Evolutionary conservation across 345 rosid species (phyloP), one percentile per base, ranked within the genome.

Genomic region (Combretum micranthum): DNA sequence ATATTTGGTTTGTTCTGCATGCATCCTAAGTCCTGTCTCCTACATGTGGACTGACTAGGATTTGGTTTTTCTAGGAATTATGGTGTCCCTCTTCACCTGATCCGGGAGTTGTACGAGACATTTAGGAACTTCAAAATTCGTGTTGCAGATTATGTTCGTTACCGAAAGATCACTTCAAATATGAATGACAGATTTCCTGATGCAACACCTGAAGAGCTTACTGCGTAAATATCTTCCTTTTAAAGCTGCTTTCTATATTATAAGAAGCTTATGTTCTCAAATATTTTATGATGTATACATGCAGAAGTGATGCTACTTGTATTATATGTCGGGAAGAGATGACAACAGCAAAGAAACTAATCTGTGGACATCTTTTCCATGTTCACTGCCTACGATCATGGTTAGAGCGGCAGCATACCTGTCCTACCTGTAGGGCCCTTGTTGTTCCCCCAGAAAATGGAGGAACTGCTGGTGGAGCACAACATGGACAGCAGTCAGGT

Each of bases 251-350:
- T 32, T 32, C 39, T 32, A 32, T 32, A 32, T 32, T 32, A 32
- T 11, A 2, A 11, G 39, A 6, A 25, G 42, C 43, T 56, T 44
- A 42, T 45, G 26, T 21, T 55, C 20, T n/a, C 45, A 52, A 52
- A 62, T 26, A 22, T 22, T 45, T 50, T 67, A 16, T 57, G 12
- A 20, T 77, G 72, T 65, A 42, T 68, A n/a, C n/a, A 20, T 76
- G 73, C 87, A 92, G 97, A 81, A 83, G 78, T 65, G 98, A 92
- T 44, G 89, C 84, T 46, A 92, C 98, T 25, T 92, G 98, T 70
- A 92, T 92, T 65, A 86, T 92, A 48, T 88, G 98, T 62, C 98
- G 96, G 56, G 98, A 92, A 74, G 98, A 92, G 88, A 92, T 88
- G 98, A 88, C 83, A 32, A 68, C 83, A 21, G 98, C 96, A 13